Percentiles rank a stretch among this genome's conserved stretches.
Evolutionary conservation across 257 asterid genomes (phyloP).

Genomic region (Salvia rosmarinus): DNA sequence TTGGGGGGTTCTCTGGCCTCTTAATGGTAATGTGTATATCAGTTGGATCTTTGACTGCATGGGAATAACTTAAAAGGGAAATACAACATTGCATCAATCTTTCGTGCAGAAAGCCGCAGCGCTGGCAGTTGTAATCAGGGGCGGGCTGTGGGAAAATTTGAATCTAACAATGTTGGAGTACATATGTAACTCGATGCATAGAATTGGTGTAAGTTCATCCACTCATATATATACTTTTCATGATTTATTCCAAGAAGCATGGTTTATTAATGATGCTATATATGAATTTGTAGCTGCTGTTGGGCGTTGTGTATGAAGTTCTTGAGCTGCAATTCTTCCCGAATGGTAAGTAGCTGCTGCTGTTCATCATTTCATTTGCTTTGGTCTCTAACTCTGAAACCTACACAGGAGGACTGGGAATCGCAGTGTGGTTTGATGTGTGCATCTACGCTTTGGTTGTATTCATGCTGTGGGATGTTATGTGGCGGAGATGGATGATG

Average conservation of each 20-base stretch:
- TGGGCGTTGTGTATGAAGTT: conserved; percentile 24
- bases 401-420: conserved; percentile 29
- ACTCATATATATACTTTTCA: neutral
- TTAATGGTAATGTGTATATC: conserved; percentile 30
- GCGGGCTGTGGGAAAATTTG: conserved; percentile 14
- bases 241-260: neutral
- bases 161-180: conserved; percentile 4
- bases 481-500: conserved; percentile 29
- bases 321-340: conserved; percentile 33
- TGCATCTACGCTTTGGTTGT: conserved; percentile 27
- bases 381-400: neutral
- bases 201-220: conserved; percentile 24
- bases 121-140: conserved; percentile 24
- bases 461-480: conserved; percentile 17
- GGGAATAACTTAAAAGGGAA: conserved; percentile 4
- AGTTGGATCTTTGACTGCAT: too few relatives aligned
- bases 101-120: conserved; percentile 26
- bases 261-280: neutral
- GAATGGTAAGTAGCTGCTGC: conserved; percentile 13
- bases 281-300: conserved; percentile 19
- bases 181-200: conserved; percentile 10
- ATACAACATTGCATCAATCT: neutral
- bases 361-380: neutral
- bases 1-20: conserved; percentile 20
- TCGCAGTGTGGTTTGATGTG: conserved; percentile 23